Conservation (phyloP, 495 filamentous ascomycete genomes). For the Eremomyces bilateralis region DNA sequence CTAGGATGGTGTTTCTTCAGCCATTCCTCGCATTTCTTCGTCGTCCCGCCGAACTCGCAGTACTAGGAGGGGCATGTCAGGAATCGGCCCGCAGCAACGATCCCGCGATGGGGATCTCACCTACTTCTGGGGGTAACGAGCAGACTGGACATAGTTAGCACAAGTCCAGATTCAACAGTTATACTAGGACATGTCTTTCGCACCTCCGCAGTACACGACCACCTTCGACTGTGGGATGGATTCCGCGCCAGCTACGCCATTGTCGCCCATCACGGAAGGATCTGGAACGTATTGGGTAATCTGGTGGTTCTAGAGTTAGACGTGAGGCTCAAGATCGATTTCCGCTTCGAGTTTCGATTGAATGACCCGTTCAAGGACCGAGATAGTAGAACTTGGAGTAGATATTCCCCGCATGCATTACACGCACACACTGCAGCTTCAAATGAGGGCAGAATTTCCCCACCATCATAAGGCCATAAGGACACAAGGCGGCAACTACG, state of each 20-base stretch:
- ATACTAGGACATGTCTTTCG: neutral
- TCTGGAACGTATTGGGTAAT: neutral
- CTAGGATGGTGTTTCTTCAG: slow-evolving; percentile 50
- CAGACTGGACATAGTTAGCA: slow-evolving; percentile 38
- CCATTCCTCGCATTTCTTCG: slow-evolving; percentile 97
- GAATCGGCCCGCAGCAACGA: neutral
- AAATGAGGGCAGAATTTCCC: no score
- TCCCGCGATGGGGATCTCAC: slow-evolving; percentile 10
- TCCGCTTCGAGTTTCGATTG: no score
- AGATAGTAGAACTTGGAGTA: no score
- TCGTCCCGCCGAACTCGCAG: slow-evolving; percentile 94
- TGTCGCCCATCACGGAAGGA: neutral
- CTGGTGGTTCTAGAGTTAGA: neutral
- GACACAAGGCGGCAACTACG: no score
- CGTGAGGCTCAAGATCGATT: neutral
- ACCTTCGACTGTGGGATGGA: neutral
- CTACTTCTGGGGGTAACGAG: slow-evolving; percentile 82
- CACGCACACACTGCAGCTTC: no score
- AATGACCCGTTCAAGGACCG: no score
- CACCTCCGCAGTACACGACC: slow-evolving; percentile 1
- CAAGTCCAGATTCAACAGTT: neutral
- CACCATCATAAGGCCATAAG: no score
- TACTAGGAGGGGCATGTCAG: slow-evolving; percentile 35
- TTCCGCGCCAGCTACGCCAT: neutral
- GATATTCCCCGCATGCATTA: no score